Evolutionary conservation across 2,329 filamentous ascomycete species (phyloP).

Genomic region (Scedosporium boydii): DNA sequence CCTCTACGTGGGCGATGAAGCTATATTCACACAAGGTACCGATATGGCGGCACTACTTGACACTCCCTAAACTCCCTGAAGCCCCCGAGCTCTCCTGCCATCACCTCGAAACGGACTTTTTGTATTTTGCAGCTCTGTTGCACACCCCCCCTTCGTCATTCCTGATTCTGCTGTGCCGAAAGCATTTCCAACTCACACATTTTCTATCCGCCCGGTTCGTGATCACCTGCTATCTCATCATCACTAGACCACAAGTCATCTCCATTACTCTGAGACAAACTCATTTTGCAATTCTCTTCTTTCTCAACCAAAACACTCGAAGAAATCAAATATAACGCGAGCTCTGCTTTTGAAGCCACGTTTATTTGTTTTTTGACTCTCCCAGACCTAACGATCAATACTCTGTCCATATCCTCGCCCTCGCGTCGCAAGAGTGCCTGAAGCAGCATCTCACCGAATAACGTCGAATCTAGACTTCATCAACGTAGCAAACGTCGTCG

Average conservation of each 20-base stretch:
- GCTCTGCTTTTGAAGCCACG: background rate
- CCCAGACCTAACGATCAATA: background rate
- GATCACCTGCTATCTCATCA: conserved; percentile 5
- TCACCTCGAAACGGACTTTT: background rate
- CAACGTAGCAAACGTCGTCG: conserved; percentile 7
- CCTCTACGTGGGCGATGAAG: background rate
- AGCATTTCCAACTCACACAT: background rate
- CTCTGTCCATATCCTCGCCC: conserved; percentile 8
- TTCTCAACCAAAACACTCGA: background rate
- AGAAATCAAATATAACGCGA: background rate
- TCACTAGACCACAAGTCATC: conserved; percentile 3
- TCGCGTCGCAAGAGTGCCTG: background rate
- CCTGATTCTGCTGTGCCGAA: background rate
- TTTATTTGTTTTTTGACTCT: background rate
- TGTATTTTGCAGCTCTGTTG: background rate
- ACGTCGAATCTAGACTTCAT: conserved; percentile 6
- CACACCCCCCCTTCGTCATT: background rate
- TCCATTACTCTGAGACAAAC: conserved; percentile 1
- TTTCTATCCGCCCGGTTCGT: background rate
- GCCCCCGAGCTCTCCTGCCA: background rate
- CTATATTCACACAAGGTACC: background rate
- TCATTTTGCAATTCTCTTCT: conserved; percentile 1
- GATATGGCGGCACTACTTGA: background rate
- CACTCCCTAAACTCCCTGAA: background rate
- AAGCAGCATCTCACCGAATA: conserved; percentile 5